Base-by-base conservation (phyloP, 108 stramenopile genomes). In the Discostella pseudostelligera region DNA sequence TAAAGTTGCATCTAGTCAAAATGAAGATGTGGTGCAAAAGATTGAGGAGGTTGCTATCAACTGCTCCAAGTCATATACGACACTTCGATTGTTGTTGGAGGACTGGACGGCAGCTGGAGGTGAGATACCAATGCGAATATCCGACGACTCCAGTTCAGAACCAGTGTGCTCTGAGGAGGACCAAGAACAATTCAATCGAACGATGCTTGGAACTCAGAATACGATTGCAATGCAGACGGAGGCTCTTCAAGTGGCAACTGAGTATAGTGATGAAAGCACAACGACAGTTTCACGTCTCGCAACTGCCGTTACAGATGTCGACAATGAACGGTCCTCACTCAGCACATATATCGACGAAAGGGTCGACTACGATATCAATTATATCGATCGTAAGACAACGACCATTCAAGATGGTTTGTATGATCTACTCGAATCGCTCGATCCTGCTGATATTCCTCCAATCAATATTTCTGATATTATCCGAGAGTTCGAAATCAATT, bases 151-250 rank as follows among this genome's bases (percentile, higher is more conserved):
- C 5, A 39, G 16, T 55, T 29, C 28, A 21, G 20, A 42, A 49
- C n/a, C 29, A 10, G 64, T 43, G n/a, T 77, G 76, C 50, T 60
- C 76, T 4, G 32, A 32, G 43, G 59, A 71, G 17, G 76, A 77
- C 59, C 56, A 62, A 12, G 67, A 48, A 20, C 13, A 44, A 21
- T 76, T 76, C 61, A 68, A 76, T 45, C 19, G 39, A 50, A 68
- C 67, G 4, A 16, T 77, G 16, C 47, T 72, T 22, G 66, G 53
- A 21, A 69, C 71, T 40, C 70, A 72, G 25, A 77, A 77, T 72
- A 53, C 72, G 24, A 47, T 72, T 16, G 76, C 76, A 25, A 39
- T 77, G 24, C 76, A 72, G 43, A 77, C 76, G 20, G 76, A 77
- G 32, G 76, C 76, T 20, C 59, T 77, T 5, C 48, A 44, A 25